phyloP scores from a whole-genome alignment of 768 basidiomycete species.

The Phaffia tasmanica region DNA sequence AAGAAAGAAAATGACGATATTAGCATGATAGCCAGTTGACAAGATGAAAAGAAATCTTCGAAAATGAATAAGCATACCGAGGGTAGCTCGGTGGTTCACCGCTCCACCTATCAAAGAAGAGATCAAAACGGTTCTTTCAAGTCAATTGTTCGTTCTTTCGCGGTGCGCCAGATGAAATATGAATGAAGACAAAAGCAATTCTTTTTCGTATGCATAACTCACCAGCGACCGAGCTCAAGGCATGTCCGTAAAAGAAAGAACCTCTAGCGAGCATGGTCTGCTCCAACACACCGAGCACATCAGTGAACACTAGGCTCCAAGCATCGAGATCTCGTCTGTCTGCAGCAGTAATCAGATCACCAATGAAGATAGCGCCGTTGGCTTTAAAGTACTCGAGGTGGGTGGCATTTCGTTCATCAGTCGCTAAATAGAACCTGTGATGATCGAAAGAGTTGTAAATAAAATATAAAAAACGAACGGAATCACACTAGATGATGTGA shows the following conservation, averaged over 20 bases:
- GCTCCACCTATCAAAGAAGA: conserved; percentile 7
- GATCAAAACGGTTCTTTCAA: not conserved
- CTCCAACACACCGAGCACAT: conserved; percentile 43
- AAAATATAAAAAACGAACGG: not conserved
- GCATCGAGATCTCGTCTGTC: conserved; percentile 39
- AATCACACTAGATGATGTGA: too few relatives aligned
- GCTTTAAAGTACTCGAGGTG: conserved; percentile 37
- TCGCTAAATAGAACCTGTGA: conserved; percentile 33
- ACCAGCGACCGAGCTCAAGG: conserved; percentile 1
- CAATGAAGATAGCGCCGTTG: conserved; percentile 41
- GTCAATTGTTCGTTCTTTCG: too few relatives aligned
- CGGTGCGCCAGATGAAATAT: conserved; percentile 1
- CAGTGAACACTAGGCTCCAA: conserved; percentile 43
- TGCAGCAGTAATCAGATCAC: conserved; percentile 42
- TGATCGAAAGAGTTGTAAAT: not conserved
- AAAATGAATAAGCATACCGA: not conserved
- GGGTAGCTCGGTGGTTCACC: conserved; percentile 20
- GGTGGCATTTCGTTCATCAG: conserved; percentile 41
- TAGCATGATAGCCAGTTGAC: too few relatives aligned
- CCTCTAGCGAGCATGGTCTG: conserved; percentile 39
- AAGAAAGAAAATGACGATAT: too few relatives aligned
- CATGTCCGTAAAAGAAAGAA: conserved; percentile 39
- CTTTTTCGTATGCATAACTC: not conserved
- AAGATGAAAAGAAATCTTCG: too few relatives aligned
- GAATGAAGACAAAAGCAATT: not conserved